Evolutionary conservation across 441 rosid species (phyloP).

Genomic region (Kokia cookei): DNA sequence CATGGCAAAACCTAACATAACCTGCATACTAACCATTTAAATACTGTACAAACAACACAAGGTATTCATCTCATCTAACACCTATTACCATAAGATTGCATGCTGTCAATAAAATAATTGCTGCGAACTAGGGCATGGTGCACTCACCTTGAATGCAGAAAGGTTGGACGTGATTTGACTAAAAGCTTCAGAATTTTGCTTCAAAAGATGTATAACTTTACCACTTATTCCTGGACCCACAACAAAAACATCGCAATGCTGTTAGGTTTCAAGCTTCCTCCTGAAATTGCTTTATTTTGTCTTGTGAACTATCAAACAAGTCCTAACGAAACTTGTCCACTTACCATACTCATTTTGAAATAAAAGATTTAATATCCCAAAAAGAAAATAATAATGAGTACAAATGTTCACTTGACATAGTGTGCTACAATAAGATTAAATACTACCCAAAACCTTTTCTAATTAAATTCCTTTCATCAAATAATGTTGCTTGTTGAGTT

Average conservation of each 20-base stretch:
- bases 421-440: not conserved
- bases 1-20: not conserved
- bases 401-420: not conserved
- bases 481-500: not conserved
- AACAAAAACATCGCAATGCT: slow-evolving; percentile 12
- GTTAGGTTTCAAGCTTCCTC: not conserved
- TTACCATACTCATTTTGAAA: not conserved
- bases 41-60: not conserved
- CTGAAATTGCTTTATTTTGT: not conserved
- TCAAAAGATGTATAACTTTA: slow-evolving; percentile 53
- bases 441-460: not conserved
- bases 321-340: not conserved
- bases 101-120: not conserved
- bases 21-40: not conserved
- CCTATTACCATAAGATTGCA: not conserved
- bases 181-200: slow-evolving; percentile 68
- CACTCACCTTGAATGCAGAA: slow-evolving; percentile 56
- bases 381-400: not conserved
- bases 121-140: slow-evolving; percentile 1
- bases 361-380: not conserved
- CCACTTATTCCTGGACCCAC: slow-evolving; percentile 56
- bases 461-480: not conserved
- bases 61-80: not conserved
- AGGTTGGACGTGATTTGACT: slow-evolving; percentile 70
- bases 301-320: not conserved